Percentiles rank a stretch among this genome's conserved stretches.
Conservation (phyloP, 352 stramenopile species). For the Phytophthora fragariae region DNA sequence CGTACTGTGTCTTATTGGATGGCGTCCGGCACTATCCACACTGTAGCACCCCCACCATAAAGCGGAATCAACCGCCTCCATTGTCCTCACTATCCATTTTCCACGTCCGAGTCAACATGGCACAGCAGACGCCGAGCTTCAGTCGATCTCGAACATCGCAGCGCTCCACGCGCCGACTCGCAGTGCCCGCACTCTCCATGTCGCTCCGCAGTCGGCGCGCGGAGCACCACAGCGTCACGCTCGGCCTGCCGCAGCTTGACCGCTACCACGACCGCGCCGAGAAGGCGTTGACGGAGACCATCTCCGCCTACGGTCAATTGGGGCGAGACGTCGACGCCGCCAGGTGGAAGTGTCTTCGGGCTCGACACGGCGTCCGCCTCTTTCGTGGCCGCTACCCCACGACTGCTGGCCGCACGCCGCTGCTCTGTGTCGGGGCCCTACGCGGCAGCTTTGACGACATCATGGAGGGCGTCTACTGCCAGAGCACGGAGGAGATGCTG, state of each 20-base stretch:
- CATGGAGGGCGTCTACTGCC: conserved; percentile 51
- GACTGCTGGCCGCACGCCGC: conserved; percentile 10
- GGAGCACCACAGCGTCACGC: not conserved
- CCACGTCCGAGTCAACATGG: conserved; percentile 17
- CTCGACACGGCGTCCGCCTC: conserved; percentile 37
- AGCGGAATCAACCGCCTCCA: conserved; percentile 1
- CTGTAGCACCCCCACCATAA: conserved; percentile 11
- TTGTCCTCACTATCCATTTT: conserved; percentile 31
- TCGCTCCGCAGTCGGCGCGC: conserved; percentile 6
- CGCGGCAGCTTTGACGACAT: conserved; percentile 54
- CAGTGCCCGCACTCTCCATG: conserved; percentile 28
- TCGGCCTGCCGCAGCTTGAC: conserved; percentile 30
- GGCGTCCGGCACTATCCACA: conserved; percentile 14
- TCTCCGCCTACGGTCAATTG: conserved; percentile 40
- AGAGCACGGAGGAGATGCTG: conserved; percentile 54
- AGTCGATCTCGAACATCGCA: conserved; percentile 32
- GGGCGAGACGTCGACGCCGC: conserved; percentile 33
- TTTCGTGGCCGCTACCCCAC: conserved; percentile 40
- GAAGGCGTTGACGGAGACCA: conserved; percentile 30
- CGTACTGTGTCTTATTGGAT: conserved; percentile 20
- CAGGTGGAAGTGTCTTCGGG: conserved; percentile 51
- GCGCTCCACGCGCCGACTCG: conserved; percentile 22
- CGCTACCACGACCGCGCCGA: conserved; percentile 37
- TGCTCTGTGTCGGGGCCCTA: conserved; percentile 45
- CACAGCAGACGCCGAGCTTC: conserved; percentile 12